These are phyloP conservation scores for Leccinellum albellum DNA, from an alignment of 768 basidiomycete genomes.

Conservation along the genomic window DNA sequence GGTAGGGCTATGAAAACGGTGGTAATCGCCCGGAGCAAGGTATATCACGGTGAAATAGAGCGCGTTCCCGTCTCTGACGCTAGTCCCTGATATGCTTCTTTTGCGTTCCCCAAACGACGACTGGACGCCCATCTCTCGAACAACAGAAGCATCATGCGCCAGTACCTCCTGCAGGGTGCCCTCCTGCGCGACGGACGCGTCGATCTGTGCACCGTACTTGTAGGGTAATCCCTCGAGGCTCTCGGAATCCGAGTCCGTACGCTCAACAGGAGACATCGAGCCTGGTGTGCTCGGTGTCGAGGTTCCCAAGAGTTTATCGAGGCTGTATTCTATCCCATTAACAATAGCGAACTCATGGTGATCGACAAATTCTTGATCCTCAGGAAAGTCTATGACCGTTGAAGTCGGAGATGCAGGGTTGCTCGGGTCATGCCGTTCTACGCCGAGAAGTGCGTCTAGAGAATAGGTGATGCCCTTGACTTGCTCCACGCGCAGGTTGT, in stretches of 20 bases:
- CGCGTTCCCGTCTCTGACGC: slow-evolving; percentile 69
- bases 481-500: slow-evolving; percentile 79
- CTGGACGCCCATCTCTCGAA: slow-evolving; percentile 62
- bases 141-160: slow-evolving; percentile 68
- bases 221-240: slow-evolving; percentile 32
- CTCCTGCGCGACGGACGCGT: slow-evolving; percentile 69
- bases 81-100: slow-evolving; percentile 40
- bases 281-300: slow-evolving; percentile 40
- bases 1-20: slow-evolving; percentile 93
- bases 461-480: slow-evolving; percentile 98
- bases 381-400: slow-evolving; percentile 39
- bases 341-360: slow-evolving; percentile 93
- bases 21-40: slow-evolving; percentile 97
- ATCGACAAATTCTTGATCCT: slow-evolving; percentile 59
- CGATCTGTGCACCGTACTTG: slow-evolving; percentile 66
- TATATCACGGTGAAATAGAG: slow-evolving; percentile 95
- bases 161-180: slow-evolving; percentile 51
- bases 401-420: slow-evolving; percentile 41
- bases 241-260: slow-evolving; percentile 19
- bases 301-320: slow-evolving; percentile 82
- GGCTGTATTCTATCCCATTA: slow-evolving; percentile 93
- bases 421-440: slow-evolving; percentile 46
- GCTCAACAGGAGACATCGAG: slow-evolving; percentile 29
- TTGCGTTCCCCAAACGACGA: slow-evolving; percentile 32
- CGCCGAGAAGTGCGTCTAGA: slow-evolving; percentile 86